phyloP scores from a whole-genome alignment of 2,329 filamentous ascomycete genomes.

The Aspergillus novofumigatus region DNA sequence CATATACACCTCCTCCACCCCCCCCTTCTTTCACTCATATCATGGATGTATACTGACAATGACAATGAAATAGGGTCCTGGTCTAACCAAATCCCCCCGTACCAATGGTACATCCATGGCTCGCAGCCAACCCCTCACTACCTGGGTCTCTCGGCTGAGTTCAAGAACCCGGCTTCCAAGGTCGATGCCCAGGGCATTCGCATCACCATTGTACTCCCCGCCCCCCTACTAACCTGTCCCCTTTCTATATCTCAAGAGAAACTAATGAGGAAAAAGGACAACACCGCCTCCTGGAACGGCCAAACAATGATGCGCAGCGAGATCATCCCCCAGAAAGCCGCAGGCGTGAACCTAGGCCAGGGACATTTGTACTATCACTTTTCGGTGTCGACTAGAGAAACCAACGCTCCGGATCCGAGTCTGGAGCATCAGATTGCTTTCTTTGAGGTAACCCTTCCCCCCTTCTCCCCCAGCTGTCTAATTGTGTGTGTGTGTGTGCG shows the following conservation, averaged over 20 bases:
- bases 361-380: slow-evolving; percentile 71
- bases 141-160: slow-evolving; percentile 56
- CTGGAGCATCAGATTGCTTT: slow-evolving; percentile 65
- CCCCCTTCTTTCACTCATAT: fast-evolving
- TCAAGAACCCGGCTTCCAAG: slow-evolving; percentile 63
- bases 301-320: slow-evolving; percentile 70
- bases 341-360: slow-evolving; percentile 52
- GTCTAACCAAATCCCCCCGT: slow-evolving; percentile 64
- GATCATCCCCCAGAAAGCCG: slow-evolving; percentile 58
- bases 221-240: no score
- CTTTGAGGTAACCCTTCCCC: slow-evolving; percentile 34
- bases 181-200: slow-evolving; percentile 61
- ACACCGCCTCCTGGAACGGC: slow-evolving; percentile 63
- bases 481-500: no score
- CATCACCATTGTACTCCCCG: slow-evolving; percentile 62
- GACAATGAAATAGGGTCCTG: slow-evolving; percentile 57
- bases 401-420: slow-evolving; percentile 57
- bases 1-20: no score
- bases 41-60: background rate
- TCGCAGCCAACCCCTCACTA: slow-evolving; percentile 48
- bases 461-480: no score
- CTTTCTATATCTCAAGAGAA: no score
- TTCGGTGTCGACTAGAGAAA: slow-evolving; percentile 56
- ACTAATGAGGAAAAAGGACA: slow-evolving; percentile 10
- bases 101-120: slow-evolving; percentile 75